Evolutionary conservation across 495 filamentous ascomycete genomes (phyloP).

Genomic region (Penicillium simplicissimum): DNA sequence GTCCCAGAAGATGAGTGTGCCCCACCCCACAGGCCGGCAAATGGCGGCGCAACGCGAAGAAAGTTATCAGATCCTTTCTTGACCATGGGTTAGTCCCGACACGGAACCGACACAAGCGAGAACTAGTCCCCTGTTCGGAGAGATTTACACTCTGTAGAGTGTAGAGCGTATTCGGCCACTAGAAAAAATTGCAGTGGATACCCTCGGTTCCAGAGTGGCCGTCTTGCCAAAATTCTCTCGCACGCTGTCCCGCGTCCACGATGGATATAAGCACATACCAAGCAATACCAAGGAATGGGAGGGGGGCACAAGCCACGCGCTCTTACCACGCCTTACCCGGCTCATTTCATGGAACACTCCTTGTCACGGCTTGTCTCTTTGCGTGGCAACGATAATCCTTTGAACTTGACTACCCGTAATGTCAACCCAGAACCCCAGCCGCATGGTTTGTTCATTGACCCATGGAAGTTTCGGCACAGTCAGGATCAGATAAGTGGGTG

Average conservation of each 20-base stretch:
- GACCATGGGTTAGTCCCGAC: background rate
- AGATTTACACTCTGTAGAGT: no score
- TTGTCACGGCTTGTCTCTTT: background rate
- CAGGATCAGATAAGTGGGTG: slow-evolving; percentile 8
- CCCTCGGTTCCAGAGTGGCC: background rate
- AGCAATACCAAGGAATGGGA: slow-evolving; percentile 2
- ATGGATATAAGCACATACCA: background rate
- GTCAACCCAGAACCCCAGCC: background rate
- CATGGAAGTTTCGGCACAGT: background rate
- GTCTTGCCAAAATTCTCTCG: background rate
- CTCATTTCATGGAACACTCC: background rate
- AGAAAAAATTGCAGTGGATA: no score
- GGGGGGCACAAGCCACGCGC: background rate
- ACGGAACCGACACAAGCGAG: background rate
- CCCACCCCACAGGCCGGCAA: background rate
- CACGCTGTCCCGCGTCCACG: background rate
- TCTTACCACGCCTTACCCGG: background rate
- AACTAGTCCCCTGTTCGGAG: background rate
- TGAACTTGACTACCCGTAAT: background rate
- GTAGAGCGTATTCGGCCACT: no score
- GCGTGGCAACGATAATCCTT: background rate
- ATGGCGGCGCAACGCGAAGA: background rate
- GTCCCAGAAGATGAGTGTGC: background rate
- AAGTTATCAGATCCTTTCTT: slow-evolving; percentile 10
- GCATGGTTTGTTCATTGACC: no score